phyloP scores from a whole-genome alignment of 306 rosid genomes.

The Vigna mungo region DNA sequence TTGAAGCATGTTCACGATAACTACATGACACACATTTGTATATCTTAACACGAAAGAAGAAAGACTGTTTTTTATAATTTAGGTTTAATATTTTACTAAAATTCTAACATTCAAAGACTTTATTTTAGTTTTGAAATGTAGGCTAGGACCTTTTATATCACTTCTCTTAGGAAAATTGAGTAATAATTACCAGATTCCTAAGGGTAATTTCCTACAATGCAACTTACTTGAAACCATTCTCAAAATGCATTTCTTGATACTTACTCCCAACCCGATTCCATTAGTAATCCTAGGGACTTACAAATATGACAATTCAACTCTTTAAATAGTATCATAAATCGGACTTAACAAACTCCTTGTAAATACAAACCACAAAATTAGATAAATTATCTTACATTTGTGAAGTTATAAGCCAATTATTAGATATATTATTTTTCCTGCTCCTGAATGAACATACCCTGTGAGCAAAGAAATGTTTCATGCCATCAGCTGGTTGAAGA shows the following conservation, averaged over 20 bases:
- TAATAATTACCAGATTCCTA: background rate
- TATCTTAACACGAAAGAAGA: background rate
- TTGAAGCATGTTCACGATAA: constrained; percentile 10
- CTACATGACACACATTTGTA: background rate
- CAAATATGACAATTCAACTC: background rate
- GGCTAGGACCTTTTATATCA: background rate
- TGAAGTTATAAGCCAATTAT: constrained; percentile 1
- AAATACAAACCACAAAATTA: background rate
- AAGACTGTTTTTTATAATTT: background rate
- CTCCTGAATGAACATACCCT: background rate
- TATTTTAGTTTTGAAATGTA: background rate
- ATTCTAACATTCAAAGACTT: background rate
- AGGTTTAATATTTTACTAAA: background rate
- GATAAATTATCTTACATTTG: background rate
- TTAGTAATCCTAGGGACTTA: background rate
- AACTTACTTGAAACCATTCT: background rate
- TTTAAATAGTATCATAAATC: background rate
- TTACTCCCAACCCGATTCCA: background rate
- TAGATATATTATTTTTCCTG: background rate
- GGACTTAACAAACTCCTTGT: background rate
- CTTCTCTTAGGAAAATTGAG: background rate
- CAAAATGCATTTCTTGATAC: background rate
- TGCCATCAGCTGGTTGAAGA: constrained; percentile 12
- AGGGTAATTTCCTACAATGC: background rate
- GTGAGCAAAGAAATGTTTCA: background rate